Base-by-base conservation (phyloP, 257 asterid genomes). In the Buddleja alternifolia region DNA sequence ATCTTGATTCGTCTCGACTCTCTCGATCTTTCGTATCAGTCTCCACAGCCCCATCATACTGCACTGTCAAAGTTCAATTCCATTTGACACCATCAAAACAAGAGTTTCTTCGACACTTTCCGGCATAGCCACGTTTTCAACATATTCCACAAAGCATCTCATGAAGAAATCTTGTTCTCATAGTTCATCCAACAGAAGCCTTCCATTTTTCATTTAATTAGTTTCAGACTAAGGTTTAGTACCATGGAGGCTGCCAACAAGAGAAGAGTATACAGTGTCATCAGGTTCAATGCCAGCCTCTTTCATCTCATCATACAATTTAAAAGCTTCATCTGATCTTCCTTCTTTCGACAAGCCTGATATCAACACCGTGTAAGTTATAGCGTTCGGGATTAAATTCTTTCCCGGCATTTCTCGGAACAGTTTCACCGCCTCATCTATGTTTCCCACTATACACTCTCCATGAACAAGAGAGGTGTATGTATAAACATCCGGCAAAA, bases 171-270 rank as follows among this genome's bases (percentile, higher is more conserved):
- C n/a, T n/a, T 5, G 34, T 29, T 29, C 44, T 54, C 59, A 63
- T 29, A 34, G 25, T 44, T 58, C 40, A 69, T 69, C 11, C 4
- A 8, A 23, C 24, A 23, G n/a, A n/a, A n/a, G n/a, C n/a, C n/a
- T n/a, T n/a, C n/a, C n/a, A n/a, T n/a, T n/a, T n/a, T n/a, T 29
- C 2, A 29, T 5, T 29, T 29, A 29, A 29, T 29, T 29, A 29
- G 34, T 54, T 37, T 41, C 67, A 46, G 47, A 32, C 52, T 55
- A 34, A 15, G 69, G 45, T 34, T 55, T n/a, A 56, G 71, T 54
- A 24, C 77, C 79, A 75, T 89, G 95, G 47, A 94, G 96, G 79
- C 97, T 87, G 59, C 97, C 95, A 36, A 94, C 97, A 44, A 93
- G 96, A 16, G 83, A 81, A 82, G 86, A 67, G 77, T 79, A 93